These are phyloP conservation scores for carrot (Daucus carota) DNA, from an alignment of 129 eudicot species.

Conservation along the genomic window DNA sequence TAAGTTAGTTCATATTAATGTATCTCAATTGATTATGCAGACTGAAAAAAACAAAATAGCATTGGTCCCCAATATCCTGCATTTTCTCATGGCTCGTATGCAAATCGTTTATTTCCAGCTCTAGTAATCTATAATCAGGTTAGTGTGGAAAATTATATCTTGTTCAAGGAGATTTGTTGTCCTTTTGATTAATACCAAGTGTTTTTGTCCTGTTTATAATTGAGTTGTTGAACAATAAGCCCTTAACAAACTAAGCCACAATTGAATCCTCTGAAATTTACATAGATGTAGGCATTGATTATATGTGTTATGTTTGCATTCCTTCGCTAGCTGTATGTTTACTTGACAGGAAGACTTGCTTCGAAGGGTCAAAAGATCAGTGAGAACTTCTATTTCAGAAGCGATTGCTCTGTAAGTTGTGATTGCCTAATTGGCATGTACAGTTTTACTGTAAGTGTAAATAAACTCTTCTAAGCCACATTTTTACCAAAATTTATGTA, in stretches of 20 bases:
- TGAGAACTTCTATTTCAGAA: constrained; percentile 89
- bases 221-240: not conserved
- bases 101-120: not conserved
- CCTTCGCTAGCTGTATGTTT: not conserved
- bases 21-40: too few species aligned
- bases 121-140: not conserved
- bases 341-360: constrained; percentile 65
- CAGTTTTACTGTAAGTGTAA: not conserved
- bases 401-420: constrained; percentile 90
- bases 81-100: not conserved
- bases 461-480: not conserved
- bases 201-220: not conserved
- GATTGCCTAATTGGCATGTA: not conserved
- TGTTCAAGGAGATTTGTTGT: not conserved
- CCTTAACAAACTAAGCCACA: not conserved
- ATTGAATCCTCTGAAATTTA: not conserved
- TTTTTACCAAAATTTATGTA: constrained; percentile 5
- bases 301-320: not conserved
- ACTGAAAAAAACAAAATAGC: too few species aligned
- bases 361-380: constrained; percentile 92
- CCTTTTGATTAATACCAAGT: not conserved
- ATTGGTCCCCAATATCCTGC: too few species aligned
- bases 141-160: not conserved
- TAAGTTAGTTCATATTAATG: too few species aligned
- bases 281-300: not conserved